Evolutionary conservation across 73 alveolate genomes (phyloP).

Genomic region (Urostyla sp.): DNA sequence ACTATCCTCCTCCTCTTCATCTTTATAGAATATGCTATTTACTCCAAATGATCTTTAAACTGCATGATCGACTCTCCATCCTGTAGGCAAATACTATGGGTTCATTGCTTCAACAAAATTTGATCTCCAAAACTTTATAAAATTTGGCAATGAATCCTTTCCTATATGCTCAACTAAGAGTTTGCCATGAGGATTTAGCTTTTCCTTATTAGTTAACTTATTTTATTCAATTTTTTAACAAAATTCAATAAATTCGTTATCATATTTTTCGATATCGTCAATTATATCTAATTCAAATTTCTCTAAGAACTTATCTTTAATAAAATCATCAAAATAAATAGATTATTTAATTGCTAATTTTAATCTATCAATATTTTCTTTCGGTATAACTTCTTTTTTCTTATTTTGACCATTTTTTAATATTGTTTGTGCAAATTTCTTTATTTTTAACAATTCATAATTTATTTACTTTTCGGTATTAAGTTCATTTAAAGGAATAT

Average conservation of each 20-base stretch:
- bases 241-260: constrained; percentile 2
- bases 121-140: constrained; percentile 93
- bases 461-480: not conserved
- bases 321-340: not conserved
- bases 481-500: constrained; percentile 74
- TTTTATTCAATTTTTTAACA: constrained; percentile 22
- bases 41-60: constrained; percentile 91
- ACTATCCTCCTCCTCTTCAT: constrained; percentile 68
- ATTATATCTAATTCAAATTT: not conserved
- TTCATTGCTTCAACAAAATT: constrained; percentile 88
- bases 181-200: constrained; percentile 90
- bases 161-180: constrained; percentile 82
- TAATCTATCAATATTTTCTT: constrained; percentile 1
- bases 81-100: constrained; percentile 90
- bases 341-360: not conserved
- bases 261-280: not conserved
- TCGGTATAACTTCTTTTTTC: too few relatives aligned
- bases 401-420: not conserved
- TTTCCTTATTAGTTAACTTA: constrained; percentile 64
- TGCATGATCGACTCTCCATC: constrained; percentile 95
- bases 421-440: constrained; percentile 59
- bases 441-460: not conserved
- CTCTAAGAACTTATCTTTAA: not conserved
- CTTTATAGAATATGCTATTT: constrained; percentile 1
- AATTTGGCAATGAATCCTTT: constrained; percentile 70